These are phyloP conservation scores for Ganoderma leucocontextum DNA, from an alignment of 1,284 basidiomycete species.

Conservation along the genomic window DNA sequence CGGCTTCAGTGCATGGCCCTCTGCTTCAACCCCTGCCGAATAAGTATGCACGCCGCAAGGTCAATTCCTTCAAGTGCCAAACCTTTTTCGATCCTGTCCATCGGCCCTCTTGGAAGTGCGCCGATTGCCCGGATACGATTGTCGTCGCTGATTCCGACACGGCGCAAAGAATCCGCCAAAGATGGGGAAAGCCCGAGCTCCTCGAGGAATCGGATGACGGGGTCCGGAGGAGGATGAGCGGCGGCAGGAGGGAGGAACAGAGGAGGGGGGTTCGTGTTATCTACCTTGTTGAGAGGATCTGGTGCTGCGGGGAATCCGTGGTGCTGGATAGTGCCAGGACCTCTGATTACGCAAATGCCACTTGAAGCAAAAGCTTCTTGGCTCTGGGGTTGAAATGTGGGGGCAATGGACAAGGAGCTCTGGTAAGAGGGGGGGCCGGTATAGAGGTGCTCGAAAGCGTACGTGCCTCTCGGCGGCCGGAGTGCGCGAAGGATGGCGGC, in stretches of 20 bases:
- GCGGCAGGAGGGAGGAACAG: background rate
- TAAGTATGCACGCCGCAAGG: conserved; percentile 14
- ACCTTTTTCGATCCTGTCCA: conserved; percentile 11
- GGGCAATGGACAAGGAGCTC: background rate
- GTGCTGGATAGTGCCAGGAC: background rate
- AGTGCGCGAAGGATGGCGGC: conserved; percentile 5
- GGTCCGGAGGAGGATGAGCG: conserved; percentile 2
- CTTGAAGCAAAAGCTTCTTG: background rate
- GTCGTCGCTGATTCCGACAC: conserved; percentile 15
- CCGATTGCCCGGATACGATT: conserved; percentile 8
- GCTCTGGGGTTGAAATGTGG: background rate
- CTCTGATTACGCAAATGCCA: background rate
- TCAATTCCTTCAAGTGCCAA: conserved; percentile 10
- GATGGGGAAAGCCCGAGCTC: conserved; percentile 7
- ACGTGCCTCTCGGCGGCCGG: background rate
- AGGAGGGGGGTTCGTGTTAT: background rate
- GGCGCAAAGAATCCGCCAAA: conserved; percentile 3
- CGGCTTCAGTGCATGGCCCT: background rate
- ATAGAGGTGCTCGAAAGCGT: background rate
- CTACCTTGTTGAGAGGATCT: background rate
- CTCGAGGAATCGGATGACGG: conserved; percentile 11
- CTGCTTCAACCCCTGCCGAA: conserved; percentile 14
- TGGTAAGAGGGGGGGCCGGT: background rate
- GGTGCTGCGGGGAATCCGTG: background rate
- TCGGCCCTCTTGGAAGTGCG: background rate